Base-by-base conservation (phyloP, 2,329 filamentous ascomycete genomes). In the Botrytis medusae region DNA sequence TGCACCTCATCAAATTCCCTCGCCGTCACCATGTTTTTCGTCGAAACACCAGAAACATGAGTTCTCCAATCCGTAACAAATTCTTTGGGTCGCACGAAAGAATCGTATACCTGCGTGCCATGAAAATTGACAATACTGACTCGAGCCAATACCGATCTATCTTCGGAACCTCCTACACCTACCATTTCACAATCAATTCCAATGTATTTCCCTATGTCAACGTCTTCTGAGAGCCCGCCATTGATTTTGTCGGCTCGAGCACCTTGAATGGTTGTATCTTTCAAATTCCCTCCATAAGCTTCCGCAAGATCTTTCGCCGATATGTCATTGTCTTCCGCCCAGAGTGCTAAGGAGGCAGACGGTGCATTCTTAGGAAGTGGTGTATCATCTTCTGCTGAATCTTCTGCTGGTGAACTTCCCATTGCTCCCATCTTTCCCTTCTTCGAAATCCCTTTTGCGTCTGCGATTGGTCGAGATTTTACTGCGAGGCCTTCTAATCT, bases 101-200 rank as follows among this genome's bases (percentile, higher is more conserved):
- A 95, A 84, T 99, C 96, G 86, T 98, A 98, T 63, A 99, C 85
- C 82, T 97, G 94, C 42, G 92, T 89, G 29, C 95, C 95, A 81
- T 98, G 94, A 82, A 95, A 99, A 82, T 98, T 97, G 77, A 98
- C 95, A 25, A 97, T 85, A 80, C 93, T 97, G 72, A 95, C 93
- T 64, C 96, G 89, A 1, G 96, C 96, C 62, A 99, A 88, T 0
- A 90, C 90, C 51, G 93, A 94, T 80, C 90, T 88, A 76, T 91
- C 86, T 34, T 89, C 88, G 69, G 89, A 89, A 1, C 89, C 88
- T 0, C 92, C 93, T 20, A 97, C 89, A 65, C 95, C 96, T 40
- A 99, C 96, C 96, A 99, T 99, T 84, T 99, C 96, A 82, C 96
- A 99, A 84, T 99, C 96, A 64, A 99, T 89, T 32, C 93, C 92